These are phyloP conservation scores for Starmerella ratchasimensis DNA, from an alignment of 805 yeast genomes.

Conservation along the genomic window DNA sequence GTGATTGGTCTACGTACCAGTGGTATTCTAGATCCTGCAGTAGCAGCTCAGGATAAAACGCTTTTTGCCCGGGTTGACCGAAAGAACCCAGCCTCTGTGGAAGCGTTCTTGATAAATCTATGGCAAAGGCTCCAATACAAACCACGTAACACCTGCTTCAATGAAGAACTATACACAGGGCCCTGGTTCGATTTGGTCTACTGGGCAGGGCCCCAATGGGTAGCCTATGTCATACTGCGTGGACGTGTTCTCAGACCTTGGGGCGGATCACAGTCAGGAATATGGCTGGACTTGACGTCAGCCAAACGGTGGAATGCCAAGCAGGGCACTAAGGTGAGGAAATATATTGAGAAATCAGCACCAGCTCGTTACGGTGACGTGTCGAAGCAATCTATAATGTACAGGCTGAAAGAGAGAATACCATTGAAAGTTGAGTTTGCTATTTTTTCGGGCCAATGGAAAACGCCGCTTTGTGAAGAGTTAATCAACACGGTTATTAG, in stretches of 20 bases:
- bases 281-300: not conserved
- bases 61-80: no score
- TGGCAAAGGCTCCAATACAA: not conserved
- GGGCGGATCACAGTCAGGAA: no score
- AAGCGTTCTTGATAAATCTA: not conserved
- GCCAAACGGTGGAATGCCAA: not conserved
- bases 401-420: no score
- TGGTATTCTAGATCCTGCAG: no score
- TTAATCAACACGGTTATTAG: no score
- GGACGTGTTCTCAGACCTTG: constrained; percentile 6
- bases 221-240: constrained; percentile 4
- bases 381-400: not conserved
- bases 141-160: constrained; percentile 1
- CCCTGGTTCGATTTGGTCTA: constrained; percentile 7
- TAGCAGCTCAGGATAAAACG: no score
- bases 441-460: no score
- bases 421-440: no score
- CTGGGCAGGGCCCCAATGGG: constrained; percentile 1
- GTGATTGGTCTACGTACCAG: no score
- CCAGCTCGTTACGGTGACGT: not conserved
- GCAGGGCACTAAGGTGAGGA: not conserved
- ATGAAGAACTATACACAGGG: constrained; percentile 11
- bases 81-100: not conserved
- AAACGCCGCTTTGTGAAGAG: no score
- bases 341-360: not conserved